Evolutionary conservation across 2,329 filamentous ascomycete genomes (phyloP).

Genomic region (Fusarium armeniacum): DNA sequence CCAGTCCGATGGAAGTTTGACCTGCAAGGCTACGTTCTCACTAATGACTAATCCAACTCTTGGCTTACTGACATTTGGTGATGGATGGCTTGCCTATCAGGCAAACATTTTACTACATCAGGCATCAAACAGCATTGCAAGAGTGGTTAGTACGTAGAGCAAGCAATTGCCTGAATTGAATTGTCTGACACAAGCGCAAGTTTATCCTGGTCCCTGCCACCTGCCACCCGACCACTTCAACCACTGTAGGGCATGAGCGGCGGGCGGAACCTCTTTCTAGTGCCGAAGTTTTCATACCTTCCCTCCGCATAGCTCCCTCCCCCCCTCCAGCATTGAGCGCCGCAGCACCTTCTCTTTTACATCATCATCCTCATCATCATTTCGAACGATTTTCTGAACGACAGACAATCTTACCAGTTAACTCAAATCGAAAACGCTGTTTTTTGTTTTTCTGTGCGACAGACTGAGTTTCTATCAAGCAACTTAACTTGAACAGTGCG

Average conservation of each 20-base stretch:
- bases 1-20: neutral
- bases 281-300: slow-evolving; percentile 42
- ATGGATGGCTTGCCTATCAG: slow-evolving; percentile 24
- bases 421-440: neutral
- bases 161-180: slow-evolving; percentile 17
- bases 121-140: slow-evolving; percentile 19
- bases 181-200: slow-evolving; percentile 27
- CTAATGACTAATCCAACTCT: neutral
- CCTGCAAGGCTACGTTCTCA: slow-evolving; percentile 27
- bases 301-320: slow-evolving; percentile 38
- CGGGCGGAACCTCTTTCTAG: slow-evolving; percentile 38
- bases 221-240: slow-evolving; percentile 36
- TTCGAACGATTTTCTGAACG: slow-evolving; percentile 1
- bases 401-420: neutral
- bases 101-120: slow-evolving; percentile 30
- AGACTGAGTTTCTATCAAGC: neutral
- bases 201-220: slow-evolving; percentile 34
- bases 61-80: neutral
- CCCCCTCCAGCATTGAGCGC: slow-evolving; percentile 31
- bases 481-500: slow-evolving; percentile 11
- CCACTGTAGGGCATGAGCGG: slow-evolving; percentile 36
- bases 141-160: neutral
- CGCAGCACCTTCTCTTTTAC: slow-evolving; percentile 39
- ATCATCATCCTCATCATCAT: slow-evolving; percentile 43
- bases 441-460: neutral